Base-by-base conservation (phyloP, 1,139 yeast species). In the Geotrichum citri-aurantii region DNA sequence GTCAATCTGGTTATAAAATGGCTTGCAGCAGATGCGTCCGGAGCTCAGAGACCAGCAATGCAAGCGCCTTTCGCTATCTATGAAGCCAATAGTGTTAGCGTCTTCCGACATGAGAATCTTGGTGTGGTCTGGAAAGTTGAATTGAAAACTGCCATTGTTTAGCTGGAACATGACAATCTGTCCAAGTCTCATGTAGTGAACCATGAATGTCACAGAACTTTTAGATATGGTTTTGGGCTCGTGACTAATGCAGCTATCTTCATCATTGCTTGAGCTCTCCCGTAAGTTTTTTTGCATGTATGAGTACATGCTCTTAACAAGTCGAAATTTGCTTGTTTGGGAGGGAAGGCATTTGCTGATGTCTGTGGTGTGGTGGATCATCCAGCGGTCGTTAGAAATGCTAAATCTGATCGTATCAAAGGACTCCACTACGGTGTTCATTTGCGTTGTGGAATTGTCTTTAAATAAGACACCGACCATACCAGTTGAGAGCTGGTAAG, bases 51-150 rank as follows among this genome's bases (percentile, higher is more conserved):
- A 56, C 68, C 69, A 84, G 6, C 95, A 86, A 71, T 84, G 86
- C 60, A 89, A 84, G 58, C 81, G 81, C 68, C 91, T 83, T 59
- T 83, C 81, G 51, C 95, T 90, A 12, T 95, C 88, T 59, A 92
- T 85, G 67, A 90, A 90, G 46, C 96, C 89, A 47, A 92, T 80
- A 52, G 84, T 84, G 64, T 81, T 79, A 21, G 96, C 97, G 58
- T 82, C 78, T 65, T 85, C 85, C 52, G 93, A 86, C 50, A 92
- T 73, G 63, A 95, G 85, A 61, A 92, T 76, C 74, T 93, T 93
- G 74, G 88, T 92, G 70, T 93, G 99, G 74, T 93, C 99, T 69
- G 88, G 88, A 74, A 93, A 93, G 74, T 93, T 93, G 75, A 91
- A 91, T 73, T 93, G 99, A 74, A 88, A 84, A 53, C 90, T 86